These are phyloP conservation scores for Adiantum capillusveneris DNA, from an alignment of 75 land plant species.

Conservation along the genomic window DNA sequence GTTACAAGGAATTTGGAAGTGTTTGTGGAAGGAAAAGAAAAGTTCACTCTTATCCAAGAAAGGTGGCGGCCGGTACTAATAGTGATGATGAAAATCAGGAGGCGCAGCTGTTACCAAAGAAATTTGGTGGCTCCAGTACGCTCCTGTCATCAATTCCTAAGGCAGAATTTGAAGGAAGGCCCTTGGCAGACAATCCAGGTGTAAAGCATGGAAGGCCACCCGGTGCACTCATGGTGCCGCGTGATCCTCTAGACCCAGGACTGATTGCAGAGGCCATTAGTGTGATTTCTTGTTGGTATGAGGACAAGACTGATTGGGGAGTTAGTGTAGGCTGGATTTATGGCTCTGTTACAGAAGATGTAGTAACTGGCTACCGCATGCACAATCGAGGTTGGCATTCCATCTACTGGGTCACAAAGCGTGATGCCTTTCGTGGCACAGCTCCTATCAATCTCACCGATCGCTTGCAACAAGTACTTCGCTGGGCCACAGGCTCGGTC, in stretches of 20 bases:
- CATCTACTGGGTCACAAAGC: no score
- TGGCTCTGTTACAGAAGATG: no score
- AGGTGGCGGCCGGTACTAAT: no score
- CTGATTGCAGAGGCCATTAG: constrained; percentile 53
- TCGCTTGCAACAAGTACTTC: constrained; percentile 62
- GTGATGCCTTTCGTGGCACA: constrained; percentile 70
- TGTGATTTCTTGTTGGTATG: constrained; percentile 66
- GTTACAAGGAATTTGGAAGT: neutral
- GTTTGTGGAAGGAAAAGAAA: neutral
- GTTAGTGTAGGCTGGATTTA: constrained; percentile 68
- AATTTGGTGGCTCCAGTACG: constrained; percentile 38
- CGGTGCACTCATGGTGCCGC: constrained; percentile 26
- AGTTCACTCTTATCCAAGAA: neutral
- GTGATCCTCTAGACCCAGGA: constrained; percentile 36
- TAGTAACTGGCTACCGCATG: constrained; percentile 75
- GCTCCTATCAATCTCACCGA: constrained; percentile 80
- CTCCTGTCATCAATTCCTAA: constrained; percentile 45
- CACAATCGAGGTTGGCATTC: constrained; percentile 76
- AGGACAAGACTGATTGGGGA: constrained; percentile 87
- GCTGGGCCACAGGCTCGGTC: constrained; percentile 69
- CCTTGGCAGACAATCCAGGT: constrained; percentile 35
- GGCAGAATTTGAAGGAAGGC: constrained; percentile 57
- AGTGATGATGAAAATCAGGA: constrained; percentile 11
- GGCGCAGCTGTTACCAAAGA: constrained; percentile 24
- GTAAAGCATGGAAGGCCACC: constrained; percentile 44